A percentile compares a stretch with the other conserved stretches of the same genome.
phyloP scores from a whole-genome alignment of 2,329 filamentous ascomycete species.

The Septoria petroselini region DNA sequence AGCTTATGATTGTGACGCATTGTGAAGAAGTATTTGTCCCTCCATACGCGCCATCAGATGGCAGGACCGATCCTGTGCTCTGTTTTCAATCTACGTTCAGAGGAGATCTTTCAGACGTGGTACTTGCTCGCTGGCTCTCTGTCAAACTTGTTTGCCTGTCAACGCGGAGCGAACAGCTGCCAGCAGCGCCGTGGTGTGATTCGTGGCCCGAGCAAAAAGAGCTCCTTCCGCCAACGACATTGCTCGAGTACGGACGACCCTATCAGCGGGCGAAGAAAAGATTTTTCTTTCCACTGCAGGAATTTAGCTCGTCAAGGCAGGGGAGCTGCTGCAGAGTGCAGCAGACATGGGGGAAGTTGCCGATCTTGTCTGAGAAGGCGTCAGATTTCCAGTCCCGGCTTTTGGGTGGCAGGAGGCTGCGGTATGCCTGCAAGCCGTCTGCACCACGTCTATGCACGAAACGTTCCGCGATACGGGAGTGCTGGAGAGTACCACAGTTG shows the following conservation, averaged over 20 bases:
- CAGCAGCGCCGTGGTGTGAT: background rate
- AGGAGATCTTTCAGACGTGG: no score
- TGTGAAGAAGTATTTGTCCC: background rate
- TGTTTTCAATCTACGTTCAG: no score
- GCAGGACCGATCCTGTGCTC: no score
- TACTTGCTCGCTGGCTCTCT: background rate
- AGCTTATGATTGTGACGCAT: background rate
- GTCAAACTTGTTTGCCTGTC: conserved; percentile 1
- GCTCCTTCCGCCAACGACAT: background rate
- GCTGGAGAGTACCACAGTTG: background rate
- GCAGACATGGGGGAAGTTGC: no score
- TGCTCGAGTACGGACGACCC: background rate
- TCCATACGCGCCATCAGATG: background rate
- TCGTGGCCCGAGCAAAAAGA: background rate
- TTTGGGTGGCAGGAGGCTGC: background rate
- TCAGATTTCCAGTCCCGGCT: background rate
- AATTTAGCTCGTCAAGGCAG: no score
- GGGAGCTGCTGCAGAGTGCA: no score
- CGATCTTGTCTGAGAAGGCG: background rate
- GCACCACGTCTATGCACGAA: background rate
- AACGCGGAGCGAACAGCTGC: background rate
- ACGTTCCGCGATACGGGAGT: conserved; percentile 2
- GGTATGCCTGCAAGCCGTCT: background rate
- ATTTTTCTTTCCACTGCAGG: no score
- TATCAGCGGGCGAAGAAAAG: no score